These are phyloP conservation scores for Castanea sativa DNA, from an alignment of 306 rosid genomes.

Conservation along the genomic window DNA sequence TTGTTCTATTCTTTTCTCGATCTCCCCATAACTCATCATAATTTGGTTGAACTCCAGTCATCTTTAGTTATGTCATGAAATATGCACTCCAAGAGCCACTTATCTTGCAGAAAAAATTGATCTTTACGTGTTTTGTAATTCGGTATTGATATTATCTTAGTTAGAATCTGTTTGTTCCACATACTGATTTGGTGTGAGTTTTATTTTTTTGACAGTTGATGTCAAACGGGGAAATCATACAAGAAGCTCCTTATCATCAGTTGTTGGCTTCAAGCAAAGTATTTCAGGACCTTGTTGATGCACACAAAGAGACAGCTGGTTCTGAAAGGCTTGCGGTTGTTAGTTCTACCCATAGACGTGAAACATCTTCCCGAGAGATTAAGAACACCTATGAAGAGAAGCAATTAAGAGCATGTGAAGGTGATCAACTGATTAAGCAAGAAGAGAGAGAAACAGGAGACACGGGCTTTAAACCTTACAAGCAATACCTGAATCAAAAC, in stretches of 20 bases:
- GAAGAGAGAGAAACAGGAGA: slow-evolving; percentile 61
- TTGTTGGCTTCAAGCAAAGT: slow-evolving; percentile 42
- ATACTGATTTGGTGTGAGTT: neutral
- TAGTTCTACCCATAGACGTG: neutral
- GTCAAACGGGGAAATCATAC: slow-evolving; percentile 44
- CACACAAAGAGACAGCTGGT: slow-evolving; percentile 46
- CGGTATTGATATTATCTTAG: neutral
- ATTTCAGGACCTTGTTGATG: slow-evolving; percentile 57
- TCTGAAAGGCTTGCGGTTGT: slow-evolving; percentile 15
- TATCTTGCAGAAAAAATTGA: too few species aligned
- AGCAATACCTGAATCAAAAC: slow-evolving; percentile 46
- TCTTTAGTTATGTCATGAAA: too few species aligned
- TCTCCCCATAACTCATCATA: too few species aligned
- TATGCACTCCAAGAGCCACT: too few species aligned
- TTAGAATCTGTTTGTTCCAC: neutral
- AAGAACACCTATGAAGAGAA: slow-evolving; percentile 11
- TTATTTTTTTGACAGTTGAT: slow-evolving; percentile 36
- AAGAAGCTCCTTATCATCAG: slow-evolving; percentile 42
- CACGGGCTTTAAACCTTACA: slow-evolving; percentile 47
- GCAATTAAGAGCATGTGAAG: neutral
- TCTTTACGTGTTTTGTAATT: too few species aligned
- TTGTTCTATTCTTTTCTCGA: too few species aligned
- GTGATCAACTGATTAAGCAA: slow-evolving; percentile 44
- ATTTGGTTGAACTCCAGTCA: too few species aligned
- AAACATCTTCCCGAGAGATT: slow-evolving; percentile 12